phyloP scores from a whole-genome alignment of 805 yeast genomes.

The Pichia nanzhaoensis region DNA sequence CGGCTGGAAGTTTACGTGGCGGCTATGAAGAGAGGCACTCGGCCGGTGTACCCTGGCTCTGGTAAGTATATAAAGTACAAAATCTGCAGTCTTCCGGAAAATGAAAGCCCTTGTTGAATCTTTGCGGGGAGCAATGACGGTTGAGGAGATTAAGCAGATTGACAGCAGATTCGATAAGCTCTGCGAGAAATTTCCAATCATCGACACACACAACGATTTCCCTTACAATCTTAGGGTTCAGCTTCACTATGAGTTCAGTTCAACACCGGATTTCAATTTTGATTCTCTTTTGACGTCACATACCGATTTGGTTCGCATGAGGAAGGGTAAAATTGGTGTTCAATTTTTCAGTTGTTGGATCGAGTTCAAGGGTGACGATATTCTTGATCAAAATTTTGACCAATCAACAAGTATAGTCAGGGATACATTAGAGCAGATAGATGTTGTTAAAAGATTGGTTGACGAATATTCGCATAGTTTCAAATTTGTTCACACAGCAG shows the following conservation, averaged over 20 bases:
- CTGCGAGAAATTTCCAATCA: constrained; percentile 30
- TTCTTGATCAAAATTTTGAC: constrained; percentile 39
- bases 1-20: too few species aligned
- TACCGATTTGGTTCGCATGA: constrained; percentile 38
- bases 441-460: constrained; percentile 40
- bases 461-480: constrained; percentile 34
- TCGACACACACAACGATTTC: constrained; percentile 49
- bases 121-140: constrained; percentile 7
- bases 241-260: constrained; percentile 31
- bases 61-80: too few species aligned
- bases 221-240: constrained; percentile 42
- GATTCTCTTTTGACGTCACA: constrained; percentile 35
- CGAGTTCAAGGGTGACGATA: constrained; percentile 38
- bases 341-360: constrained; percentile 47
- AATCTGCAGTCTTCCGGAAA: too few species aligned
- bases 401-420: constrained; percentile 38
- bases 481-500: constrained; percentile 35
- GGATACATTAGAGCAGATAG: constrained; percentile 50
- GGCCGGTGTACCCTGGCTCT: too few species aligned
- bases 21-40: too few species aligned
- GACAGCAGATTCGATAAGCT: constrained; percentile 17
- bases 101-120: too few species aligned
- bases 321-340: constrained; percentile 39
- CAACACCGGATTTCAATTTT: constrained; percentile 26
- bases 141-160: constrained; percentile 8